These are phyloP conservation scores for Zizania palustris DNA, from an alignment of 202 grass and related monocot genomes.

Conservation along the genomic window DNA sequence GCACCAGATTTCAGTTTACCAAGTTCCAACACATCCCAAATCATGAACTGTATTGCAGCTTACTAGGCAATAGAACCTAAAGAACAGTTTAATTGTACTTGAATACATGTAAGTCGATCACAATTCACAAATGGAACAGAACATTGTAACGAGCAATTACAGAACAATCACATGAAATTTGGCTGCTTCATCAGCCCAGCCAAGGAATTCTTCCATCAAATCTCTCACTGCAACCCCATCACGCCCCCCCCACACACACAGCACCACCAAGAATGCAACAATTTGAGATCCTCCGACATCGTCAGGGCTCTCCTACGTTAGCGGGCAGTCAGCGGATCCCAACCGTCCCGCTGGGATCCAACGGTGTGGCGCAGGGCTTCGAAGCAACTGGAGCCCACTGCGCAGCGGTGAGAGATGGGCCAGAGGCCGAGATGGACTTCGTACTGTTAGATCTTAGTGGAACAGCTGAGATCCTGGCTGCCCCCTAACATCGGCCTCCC, in stretches of 20 bases:
- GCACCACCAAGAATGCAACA: too few relatives aligned
- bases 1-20: neutral
- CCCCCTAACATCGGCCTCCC: too few relatives aligned
- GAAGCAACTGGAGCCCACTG: too few relatives aligned
- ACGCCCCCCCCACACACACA: neutral
- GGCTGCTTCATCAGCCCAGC: neutral
- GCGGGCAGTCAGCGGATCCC: too few relatives aligned
- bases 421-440: too few relatives aligned
- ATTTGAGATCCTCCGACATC: too few relatives aligned
- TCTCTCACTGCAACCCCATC: neutral
- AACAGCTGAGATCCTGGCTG: too few relatives aligned
- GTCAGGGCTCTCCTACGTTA: too few relatives aligned
- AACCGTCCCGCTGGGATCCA: too few relatives aligned
- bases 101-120: neutral
- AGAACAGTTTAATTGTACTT: neutral
- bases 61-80: neutral
- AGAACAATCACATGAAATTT: slow-evolving; percentile 9
- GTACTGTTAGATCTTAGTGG: too few relatives aligned
- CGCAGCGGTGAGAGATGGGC: too few relatives aligned
- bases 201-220: neutral
- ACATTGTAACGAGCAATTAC: neutral
- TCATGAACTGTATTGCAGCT: neutral
- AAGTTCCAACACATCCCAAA: neutral
- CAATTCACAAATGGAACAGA: neutral
- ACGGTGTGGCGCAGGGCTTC: too few relatives aligned